A percentile compares a stretch with the other conserved stretches of the same genome.
Evolutionary conservation across 129 eudicot species (phyloP).

Genomic region (Chrysanthemum seticuspe): DNA sequence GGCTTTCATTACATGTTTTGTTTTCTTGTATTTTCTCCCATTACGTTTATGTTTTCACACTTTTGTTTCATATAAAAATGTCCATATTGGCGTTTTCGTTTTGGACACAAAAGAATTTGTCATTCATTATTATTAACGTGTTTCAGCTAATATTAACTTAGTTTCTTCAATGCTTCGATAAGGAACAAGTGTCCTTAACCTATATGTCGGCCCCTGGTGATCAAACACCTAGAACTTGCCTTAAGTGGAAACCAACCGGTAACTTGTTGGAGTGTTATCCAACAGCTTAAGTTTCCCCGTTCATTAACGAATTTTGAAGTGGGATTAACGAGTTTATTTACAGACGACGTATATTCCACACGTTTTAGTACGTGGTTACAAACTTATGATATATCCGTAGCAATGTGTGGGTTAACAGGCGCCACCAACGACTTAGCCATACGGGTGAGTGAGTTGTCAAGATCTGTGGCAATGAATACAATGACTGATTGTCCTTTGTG

Average conservation of each 20-base stretch:
- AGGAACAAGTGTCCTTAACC: neutral
- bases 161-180: neutral
- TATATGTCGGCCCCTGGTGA: neutral
- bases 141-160: neutral
- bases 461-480: conserved; percentile 1
- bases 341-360: neutral
- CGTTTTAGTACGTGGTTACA: conserved; percentile 5
- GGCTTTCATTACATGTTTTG: conserved; percentile 3
- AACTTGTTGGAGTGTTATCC: neutral
- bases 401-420: conserved; percentile 7
- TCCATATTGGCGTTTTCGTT: neutral
- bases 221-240: neutral
- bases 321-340: neutral
- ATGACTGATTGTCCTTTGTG: conserved; percentile 22
- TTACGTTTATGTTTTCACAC: neutral
- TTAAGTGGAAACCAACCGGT: no score
- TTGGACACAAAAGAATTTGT: neutral
- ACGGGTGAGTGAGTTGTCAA: neutral
- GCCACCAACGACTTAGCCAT: neutral
- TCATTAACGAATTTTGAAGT: neutral
- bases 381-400: neutral
- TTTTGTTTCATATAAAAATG: conserved; percentile 3
- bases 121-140: neutral
- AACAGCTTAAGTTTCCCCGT: neutral
- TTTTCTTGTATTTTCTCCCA: neutral